phyloP scores from a whole-genome alignment of 495 filamentous ascomycete genomes.

The Hypoxylon lienhwacheense region DNA sequence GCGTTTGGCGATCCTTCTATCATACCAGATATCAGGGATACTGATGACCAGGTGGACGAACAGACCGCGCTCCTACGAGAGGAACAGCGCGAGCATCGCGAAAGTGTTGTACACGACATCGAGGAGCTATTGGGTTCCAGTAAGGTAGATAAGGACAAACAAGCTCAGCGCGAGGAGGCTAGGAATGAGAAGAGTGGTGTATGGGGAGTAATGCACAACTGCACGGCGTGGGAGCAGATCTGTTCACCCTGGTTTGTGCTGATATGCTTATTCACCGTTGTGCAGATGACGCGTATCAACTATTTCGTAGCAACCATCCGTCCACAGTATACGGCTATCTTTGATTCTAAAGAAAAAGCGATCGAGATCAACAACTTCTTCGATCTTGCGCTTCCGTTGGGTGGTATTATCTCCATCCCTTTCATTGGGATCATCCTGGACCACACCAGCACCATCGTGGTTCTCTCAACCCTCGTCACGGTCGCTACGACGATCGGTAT shows the following conservation, averaged over 20 bases:
- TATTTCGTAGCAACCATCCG: conserved; percentile 94
- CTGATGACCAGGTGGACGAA: conserved; percentile 64
- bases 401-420: conserved; percentile 80
- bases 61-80: conserved; percentile 62
- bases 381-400: conserved; percentile 84
- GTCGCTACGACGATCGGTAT: conserved; percentile 76
- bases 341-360: conserved; percentile 61
- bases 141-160: conserved; percentile 56
- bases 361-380: conserved; percentile 79
- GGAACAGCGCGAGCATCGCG: conserved; percentile 64
- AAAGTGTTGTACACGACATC: conserved; percentile 71
- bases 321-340: conserved; percentile 78
- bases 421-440: conserved; percentile 88
- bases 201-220: conserved; percentile 86
- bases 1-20: conserved; percentile 24
- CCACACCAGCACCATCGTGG: conserved; percentile 69
- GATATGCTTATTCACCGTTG: conserved; percentile 81
- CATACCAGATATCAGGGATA: conserved; percentile 35
- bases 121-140: conserved; percentile 69
- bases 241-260: conserved; percentile 82
- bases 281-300: conserved; percentile 95
- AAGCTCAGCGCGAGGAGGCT: conserved; percentile 55
- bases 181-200: conserved; percentile 70
- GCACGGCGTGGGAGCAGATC: conserved; percentile 73
- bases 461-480: conserved; percentile 71